A percentile compares a stretch with the other conserved stretches of the same genome.
Evolutionary conservation across 768 basidiomycete genomes (phyloP).

Genomic region (Filobasidium wieringae): DNA sequence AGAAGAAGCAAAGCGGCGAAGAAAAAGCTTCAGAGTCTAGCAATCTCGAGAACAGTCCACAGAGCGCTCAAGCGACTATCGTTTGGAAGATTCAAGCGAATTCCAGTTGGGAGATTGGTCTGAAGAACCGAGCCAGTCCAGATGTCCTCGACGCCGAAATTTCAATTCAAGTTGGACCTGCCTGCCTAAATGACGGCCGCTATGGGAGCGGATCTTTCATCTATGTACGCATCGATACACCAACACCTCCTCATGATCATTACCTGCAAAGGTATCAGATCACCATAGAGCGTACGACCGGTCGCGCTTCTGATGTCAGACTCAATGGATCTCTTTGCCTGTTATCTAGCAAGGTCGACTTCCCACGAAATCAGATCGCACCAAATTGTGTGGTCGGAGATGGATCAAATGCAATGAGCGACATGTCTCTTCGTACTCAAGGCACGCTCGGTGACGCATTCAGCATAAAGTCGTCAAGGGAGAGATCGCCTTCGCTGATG

Average conservation of each 20-base stretch:
- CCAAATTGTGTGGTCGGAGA: constrained; percentile 20
- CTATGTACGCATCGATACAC: constrained; percentile 60
- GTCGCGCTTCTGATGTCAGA: constrained; percentile 56
- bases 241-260: constrained; percentile 51
- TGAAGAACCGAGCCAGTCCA: constrained; percentile 28
- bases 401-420: constrained; percentile 27
- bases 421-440: constrained; percentile 31
- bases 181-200: no score
- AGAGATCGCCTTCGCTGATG: neutral
- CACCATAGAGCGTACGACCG: constrained; percentile 62
- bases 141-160: constrained; percentile 19
- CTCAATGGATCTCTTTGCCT: constrained; percentile 54
- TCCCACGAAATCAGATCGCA: constrained; percentile 6
- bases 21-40: neutral
- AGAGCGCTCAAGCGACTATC: neutral
- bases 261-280: constrained; percentile 49
- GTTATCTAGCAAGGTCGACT: neutral
- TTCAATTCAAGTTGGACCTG: neutral
- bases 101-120: constrained; percentile 5
- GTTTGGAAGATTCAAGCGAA: neutral
- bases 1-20: neutral
- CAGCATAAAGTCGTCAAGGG: no score
- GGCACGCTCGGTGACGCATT: constrained; percentile 16
- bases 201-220: constrained; percentile 22
- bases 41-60: no score